Conservation (phyloP, 108 stramenopile species). For the Fragilariopsis cylindrus region DNA sequence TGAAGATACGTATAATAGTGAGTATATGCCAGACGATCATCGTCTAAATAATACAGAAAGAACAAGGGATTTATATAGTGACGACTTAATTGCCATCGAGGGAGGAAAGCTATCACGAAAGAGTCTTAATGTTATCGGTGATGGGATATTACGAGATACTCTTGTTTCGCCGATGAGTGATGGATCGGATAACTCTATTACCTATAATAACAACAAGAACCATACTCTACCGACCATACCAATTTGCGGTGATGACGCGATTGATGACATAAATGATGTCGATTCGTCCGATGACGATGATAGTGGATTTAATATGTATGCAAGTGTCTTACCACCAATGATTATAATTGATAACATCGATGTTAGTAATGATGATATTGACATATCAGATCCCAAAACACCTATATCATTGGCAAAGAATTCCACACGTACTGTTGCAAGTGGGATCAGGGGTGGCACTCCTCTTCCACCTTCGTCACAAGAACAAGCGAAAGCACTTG, state of each 20-base stretch:
- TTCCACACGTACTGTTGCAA: slow-evolving; percentile 4
- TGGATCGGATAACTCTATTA: not conserved
- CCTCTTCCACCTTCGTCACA: not conserved
- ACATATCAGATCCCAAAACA: not conserved
- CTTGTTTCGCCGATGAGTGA: slow-evolving; percentile 20
- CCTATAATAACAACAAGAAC: no score
- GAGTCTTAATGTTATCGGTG: no score
- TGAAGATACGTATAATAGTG: no score
- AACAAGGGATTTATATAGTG: no score
- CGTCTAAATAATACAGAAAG: no score
- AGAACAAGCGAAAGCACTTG: not conserved
- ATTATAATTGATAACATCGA: slow-evolving; percentile 53
- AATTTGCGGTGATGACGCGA: no score
- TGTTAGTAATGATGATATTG: not conserved
- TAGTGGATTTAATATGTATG: not conserved
- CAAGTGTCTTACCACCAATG: slow-evolving; percentile 52
- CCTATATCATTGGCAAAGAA: not conserved
- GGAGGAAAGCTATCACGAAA: no score
- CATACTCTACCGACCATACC: no score
- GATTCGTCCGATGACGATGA: not conserved
- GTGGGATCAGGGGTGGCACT: not conserved
- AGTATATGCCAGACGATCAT: no score
- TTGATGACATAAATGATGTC: not conserved
- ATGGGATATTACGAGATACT: not conserved
- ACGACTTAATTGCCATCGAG: no score